Base-by-base conservation (phyloP, 352 stramenopile species). In the Phytophthora quininea region DNA sequence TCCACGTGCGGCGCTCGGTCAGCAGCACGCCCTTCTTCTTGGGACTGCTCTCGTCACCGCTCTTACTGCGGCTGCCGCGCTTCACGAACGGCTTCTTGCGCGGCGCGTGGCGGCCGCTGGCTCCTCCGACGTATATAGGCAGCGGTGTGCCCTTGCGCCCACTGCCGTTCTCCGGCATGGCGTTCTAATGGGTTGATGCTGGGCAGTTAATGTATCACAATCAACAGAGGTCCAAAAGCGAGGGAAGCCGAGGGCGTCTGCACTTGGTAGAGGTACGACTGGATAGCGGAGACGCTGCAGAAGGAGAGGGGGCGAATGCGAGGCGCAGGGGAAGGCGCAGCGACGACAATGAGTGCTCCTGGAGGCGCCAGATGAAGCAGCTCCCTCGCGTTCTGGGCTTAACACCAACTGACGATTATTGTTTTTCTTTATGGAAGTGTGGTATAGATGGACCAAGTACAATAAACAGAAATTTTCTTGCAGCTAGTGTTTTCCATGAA, bases 81-180 rank as follows among this genome's bases (percentile, higher is more conserved):
- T 78, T 74, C 35, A 51, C 53, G 33, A 67, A 67, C 31, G 61
- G 10, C 46, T 83, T 86, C 62, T 77, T 74, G 54, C 66, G 71
- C 37, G 69, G 60, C 3, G 53, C 58, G 61, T 77, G 69, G 8
- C 58, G 63, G 5, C 71, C 64, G 52, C 64, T 73, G 0, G 58
- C 49, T 0, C 71, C 68, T 19, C 59, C 50, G 24, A 78, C 69
- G 49, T 72, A 74, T 42, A 83, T 75, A 14, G 74, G 74, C 67
- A 86, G 62, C 57, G 74, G 69, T 40, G 74, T 76, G 42, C 58
- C 57, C 48, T 83, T 85, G 40, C 77, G 77, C 56, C 29, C 57
- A 15, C 45, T 57, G 47, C 56, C 52, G 45, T 64, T 69, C 62
- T 80, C 66, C 24, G 62, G 35, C 75, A 83, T 81, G 19, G 42